Evolutionary conservation across 305 asterid genomes (phyloP).

Genomic region (Salvia sclarea): DNA sequence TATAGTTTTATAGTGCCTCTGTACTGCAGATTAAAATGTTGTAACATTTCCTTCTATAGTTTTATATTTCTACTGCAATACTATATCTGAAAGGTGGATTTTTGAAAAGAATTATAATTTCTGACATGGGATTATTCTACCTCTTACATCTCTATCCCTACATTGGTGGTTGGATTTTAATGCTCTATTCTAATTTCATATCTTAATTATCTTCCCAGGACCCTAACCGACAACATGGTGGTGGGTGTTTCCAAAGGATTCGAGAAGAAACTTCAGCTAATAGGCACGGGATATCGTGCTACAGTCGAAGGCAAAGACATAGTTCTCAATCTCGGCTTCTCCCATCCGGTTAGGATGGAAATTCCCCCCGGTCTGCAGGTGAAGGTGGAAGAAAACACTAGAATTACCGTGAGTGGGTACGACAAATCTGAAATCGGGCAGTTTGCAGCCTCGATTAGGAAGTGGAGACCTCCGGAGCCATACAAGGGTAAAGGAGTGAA

Average conservation of each 20-base stretch:
- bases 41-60: neutral
- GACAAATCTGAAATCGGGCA: slow-evolving; percentile 86
- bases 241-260: slow-evolving; percentile 97
- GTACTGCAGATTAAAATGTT: slow-evolving; percentile 6
- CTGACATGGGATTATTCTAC: neutral
- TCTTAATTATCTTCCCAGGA: slow-evolving; percentile 51
- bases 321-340: slow-evolving; percentile 87
- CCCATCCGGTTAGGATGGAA: slow-evolving; percentile 89
- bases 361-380: slow-evolving; percentile 74
- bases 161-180: slow-evolving; percentile 16
- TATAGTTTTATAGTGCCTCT: neutral
- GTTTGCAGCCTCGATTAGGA: slow-evolving; percentile 88
- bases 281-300: slow-evolving; percentile 97
- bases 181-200: neutral
- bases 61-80: neutral
- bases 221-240: slow-evolving; percentile 91
- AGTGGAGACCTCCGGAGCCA: slow-evolving; percentile 99
- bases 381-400: slow-evolving; percentile 92
- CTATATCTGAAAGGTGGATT: neutral
- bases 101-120: neutral
- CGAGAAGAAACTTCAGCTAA: slow-evolving; percentile 87
- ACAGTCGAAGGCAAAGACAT: slow-evolving; percentile 79
- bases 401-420: slow-evolving; percentile 76
- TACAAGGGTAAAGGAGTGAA: slow-evolving; percentile 95
- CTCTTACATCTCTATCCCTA: neutral